phyloP scores from a whole-genome alignment of 2,329 filamentous ascomycete species.

The Ceratocystis lukuohia region DNA sequence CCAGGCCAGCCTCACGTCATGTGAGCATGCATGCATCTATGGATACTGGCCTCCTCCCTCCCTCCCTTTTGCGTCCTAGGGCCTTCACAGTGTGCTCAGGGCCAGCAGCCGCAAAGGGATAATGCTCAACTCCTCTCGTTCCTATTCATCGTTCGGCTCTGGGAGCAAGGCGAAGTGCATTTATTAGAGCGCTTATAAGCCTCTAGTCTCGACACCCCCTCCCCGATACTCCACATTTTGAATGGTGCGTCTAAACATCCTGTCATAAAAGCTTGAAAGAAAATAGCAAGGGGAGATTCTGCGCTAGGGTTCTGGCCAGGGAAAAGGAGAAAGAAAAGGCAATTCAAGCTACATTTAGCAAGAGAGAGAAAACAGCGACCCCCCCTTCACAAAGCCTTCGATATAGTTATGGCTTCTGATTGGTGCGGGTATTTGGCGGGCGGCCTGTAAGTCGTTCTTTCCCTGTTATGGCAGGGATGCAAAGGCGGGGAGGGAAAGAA shows the following conservation, averaged over 20 bases:
- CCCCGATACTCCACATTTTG: background rate
- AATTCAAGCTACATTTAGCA: background rate
- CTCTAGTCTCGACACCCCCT: background rate
- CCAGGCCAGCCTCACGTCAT: background rate
- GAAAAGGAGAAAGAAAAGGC: background rate
- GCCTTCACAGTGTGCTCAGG: background rate
- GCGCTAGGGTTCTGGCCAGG: background rate
- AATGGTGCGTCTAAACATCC: constrained; percentile 6
- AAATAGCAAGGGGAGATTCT: background rate
- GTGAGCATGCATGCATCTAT: constrained; percentile 2
- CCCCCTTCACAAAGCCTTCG: background rate
- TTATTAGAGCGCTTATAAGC: constrained; percentile 2
- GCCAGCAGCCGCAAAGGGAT: background rate
- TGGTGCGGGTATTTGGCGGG: background rate
- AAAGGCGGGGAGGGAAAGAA: background rate
- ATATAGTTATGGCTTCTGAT: background rate
- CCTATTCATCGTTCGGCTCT: background rate
- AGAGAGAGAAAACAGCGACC: background rate
- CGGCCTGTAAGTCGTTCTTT: background rate
- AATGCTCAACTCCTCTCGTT: background rate
- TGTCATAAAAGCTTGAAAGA: background rate
- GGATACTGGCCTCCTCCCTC: background rate
- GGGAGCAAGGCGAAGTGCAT: constrained; percentile 18
- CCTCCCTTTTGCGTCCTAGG: background rate
- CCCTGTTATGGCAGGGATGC: background rate